phyloP scores from a whole-genome alignment of 1,284 basidiomycete genomes.

The Pyrrhoderma lamaoense region DNA sequence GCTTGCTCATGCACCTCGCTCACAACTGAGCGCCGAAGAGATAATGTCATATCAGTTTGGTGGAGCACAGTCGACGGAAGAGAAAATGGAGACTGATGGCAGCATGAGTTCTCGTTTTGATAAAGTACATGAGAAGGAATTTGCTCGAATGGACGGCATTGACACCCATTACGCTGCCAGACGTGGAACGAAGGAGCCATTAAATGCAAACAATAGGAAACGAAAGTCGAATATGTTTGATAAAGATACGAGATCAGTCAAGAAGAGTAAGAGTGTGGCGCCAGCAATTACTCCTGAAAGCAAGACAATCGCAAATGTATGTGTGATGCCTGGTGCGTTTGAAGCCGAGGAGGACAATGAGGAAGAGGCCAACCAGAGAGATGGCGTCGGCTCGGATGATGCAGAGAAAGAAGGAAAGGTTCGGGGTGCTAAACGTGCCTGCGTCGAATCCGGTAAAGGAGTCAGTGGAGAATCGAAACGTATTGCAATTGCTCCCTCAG shows the following conservation, averaged over 20 bases:
- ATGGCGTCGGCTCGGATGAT: constrained; percentile 32
- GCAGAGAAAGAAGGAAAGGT: constrained; percentile 22
- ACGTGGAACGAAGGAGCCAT: constrained; percentile 25
- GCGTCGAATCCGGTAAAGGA: constrained; percentile 28
- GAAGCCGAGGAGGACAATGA: constrained; percentile 37
- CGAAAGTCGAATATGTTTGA: constrained; percentile 22
- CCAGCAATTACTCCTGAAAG: constrained; percentile 36
- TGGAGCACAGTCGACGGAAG: constrained; percentile 18
- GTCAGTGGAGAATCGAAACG: constrained; percentile 27
- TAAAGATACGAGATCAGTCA: constrained; percentile 24
- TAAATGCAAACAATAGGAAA: constrained; percentile 20
- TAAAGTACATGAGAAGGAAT: constrained; percentile 52
- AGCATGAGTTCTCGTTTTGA: constrained; percentile 45
- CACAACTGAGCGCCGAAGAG: constrained; percentile 29
- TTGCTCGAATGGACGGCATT: constrained; percentile 73
- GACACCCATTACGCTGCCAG: constrained; percentile 50
- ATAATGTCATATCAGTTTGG: constrained; percentile 14
- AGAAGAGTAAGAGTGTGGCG: constrained; percentile 28
- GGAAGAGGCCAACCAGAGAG: constrained; percentile 25
- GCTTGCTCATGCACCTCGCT: constrained; percentile 20
- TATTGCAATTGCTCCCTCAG: constrained; percentile 28
- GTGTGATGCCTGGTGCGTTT: constrained; percentile 46
- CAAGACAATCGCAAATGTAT: constrained; percentile 34
- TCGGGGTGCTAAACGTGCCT: constrained; percentile 35
- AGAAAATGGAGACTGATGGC: constrained; percentile 4